Percentiles rank a stretch among this genome's conserved stretches.
Evolutionary conservation across 129 eudicot genomes (phyloP).

Genomic region (Flaveria robusta): DNA sequence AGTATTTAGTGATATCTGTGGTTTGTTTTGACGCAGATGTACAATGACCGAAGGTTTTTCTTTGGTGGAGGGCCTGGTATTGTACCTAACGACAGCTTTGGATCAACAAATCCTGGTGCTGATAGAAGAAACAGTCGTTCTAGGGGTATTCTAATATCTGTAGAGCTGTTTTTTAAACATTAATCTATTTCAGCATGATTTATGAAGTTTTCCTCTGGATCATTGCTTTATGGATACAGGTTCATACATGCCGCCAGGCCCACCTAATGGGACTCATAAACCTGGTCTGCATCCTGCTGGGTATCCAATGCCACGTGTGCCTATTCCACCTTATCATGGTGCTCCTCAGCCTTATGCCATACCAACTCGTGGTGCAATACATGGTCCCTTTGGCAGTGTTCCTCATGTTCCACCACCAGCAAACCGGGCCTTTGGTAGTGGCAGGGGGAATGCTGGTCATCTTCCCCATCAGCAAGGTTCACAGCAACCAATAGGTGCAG

Average conservation of each 20-base stretch:
- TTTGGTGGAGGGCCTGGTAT: conserved; percentile 90
- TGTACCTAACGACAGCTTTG: conserved; percentile 63
- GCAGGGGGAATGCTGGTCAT: conserved; percentile 83
- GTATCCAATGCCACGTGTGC: conserved; percentile 76
- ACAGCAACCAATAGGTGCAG: conserved; percentile 67
- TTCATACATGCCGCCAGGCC: conserved; percentile 71
- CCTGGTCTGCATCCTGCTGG: conserved; percentile 81
- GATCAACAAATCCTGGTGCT: conserved; percentile 49
- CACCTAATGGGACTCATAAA: conserved; percentile 80
- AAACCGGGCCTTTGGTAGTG: conserved; percentile 79
- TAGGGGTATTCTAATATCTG: conserved; percentile 55
- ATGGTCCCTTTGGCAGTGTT: conserved; percentile 88
- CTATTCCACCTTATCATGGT: conserved; percentile 78
- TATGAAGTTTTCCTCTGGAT: neutral
- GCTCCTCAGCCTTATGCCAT: conserved; percentile 91
- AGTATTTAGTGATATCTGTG: conserved; percentile 15
- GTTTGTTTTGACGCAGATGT: conserved; percentile 53
- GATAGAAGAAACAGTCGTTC: conserved; percentile 80
- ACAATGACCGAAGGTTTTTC: conserved; percentile 77
- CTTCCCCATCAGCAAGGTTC: conserved; percentile 68
- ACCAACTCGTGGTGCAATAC: conserved; percentile 84
- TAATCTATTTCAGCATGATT: neutral
- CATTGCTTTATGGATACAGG: conserved; percentile 36
- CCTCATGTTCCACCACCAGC: conserved; percentile 79
- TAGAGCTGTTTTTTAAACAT: neutral